These are phyloP conservation scores for Acanthamoeba royreba DNA, from an alignment of 208 protist genomes.

Conservation along the genomic window DNA sequence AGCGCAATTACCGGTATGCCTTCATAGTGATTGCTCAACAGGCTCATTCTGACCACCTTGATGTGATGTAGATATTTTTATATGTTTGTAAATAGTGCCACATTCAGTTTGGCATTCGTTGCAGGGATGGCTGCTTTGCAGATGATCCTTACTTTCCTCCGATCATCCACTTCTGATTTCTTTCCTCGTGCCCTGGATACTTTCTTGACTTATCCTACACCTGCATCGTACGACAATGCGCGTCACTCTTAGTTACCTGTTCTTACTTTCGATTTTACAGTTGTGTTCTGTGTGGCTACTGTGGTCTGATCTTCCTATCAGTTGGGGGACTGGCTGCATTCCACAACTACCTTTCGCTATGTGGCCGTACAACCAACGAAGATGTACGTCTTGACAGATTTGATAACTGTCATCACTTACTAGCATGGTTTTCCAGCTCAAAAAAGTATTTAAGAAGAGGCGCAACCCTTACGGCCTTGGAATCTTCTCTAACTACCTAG, in stretches of 20 bases:
- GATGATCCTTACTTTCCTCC: neutral
- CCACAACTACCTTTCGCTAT: conserved; percentile 6
- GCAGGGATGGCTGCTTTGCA: neutral
- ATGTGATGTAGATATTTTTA: conserved; percentile 32
- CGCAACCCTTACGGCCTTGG: neutral
- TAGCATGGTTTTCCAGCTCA: neutral
- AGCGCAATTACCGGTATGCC: conserved; percentile 28
- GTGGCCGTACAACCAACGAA: conserved; percentile 25
- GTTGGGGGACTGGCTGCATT: neutral
- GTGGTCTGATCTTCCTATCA: neutral
- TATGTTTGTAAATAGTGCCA: neutral
- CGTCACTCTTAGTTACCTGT: neutral
- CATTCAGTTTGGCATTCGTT: neutral
- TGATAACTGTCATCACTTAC: neutral
- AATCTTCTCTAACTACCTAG: neutral
- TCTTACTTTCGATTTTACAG: no score
- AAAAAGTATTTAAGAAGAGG: neutral
- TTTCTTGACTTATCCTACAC: neutral
- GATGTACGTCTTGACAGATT: neutral
- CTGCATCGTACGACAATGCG: neutral
- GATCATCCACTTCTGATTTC: neutral
- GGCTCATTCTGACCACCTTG: no score
- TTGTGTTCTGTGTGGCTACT: neutral
- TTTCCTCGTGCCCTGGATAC: neutral
- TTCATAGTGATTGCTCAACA: no score